Percentiles rank a stretch among this genome's conserved stretches.
Evolutionary conservation across 805 yeast genomes (phyloP).

Genomic region (Schwanniomyces yamadae): DNA sequence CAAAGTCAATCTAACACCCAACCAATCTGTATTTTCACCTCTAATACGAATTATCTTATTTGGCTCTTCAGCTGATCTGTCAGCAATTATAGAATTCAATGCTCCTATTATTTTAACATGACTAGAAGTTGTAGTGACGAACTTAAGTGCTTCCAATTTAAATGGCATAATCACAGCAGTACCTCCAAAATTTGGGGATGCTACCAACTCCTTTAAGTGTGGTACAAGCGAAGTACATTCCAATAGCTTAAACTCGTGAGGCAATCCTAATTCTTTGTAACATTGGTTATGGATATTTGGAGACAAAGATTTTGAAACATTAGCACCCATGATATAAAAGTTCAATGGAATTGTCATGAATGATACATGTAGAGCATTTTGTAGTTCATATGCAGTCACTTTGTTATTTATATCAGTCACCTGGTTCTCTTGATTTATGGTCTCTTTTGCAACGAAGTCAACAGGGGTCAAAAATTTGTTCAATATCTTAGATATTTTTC

Average conservation of each 20-base stretch:
- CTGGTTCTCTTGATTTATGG: background rate
- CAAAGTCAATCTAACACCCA: constrained; percentile 11
- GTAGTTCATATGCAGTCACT: constrained; percentile 6
- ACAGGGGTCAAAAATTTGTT: constrained; percentile 14
- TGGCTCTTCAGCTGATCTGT: constrained; percentile 10
- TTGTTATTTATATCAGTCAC: background rate
- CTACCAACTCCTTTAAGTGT: constrained; percentile 5
- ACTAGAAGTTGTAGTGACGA: constrained; percentile 12
- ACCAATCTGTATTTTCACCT: constrained; percentile 21
- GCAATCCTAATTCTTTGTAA: constrained; percentile 13
- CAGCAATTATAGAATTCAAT: constrained; percentile 12
- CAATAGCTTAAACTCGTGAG: constrained; percentile 8
- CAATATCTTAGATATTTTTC: constrained; percentile 12
- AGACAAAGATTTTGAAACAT: constrained; percentile 10
- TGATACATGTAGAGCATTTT: constrained; percentile 7
- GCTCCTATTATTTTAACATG: constrained; percentile 16
- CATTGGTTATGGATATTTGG: constrained; percentile 12
- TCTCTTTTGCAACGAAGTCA: background rate
- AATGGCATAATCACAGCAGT: constrained; percentile 15
- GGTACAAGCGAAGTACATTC: constrained; percentile 11
- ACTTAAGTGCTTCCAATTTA: constrained; percentile 9
- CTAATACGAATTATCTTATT: constrained; percentile 8
- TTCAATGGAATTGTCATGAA: constrained; percentile 11
- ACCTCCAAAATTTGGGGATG: constrained; percentile 15
- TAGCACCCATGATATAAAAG: constrained; percentile 13